Conservation (phyloP, 1,284 basidiomycete genomes). For the Pulchroboletus neoregius region DNA sequence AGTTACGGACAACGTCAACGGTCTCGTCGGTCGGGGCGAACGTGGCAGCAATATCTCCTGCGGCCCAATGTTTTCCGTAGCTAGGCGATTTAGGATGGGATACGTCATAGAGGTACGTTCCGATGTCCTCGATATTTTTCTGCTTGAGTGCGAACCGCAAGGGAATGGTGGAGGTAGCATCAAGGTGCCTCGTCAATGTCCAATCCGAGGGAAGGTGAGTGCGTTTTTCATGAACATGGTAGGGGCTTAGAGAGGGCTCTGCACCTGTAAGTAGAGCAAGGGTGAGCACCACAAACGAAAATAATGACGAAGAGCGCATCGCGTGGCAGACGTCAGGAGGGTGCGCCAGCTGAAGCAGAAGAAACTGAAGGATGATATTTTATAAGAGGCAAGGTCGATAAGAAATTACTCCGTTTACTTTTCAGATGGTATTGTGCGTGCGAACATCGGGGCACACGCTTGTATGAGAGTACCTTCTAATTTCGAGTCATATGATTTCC, state of each 20-base stretch:
- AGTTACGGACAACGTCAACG: slow-evolving; percentile 35
- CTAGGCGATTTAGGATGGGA: slow-evolving; percentile 40
- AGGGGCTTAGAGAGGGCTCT: slow-evolving; percentile 3
- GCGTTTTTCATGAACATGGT: slow-evolving; percentile 35
- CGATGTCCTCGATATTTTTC: slow-evolving; percentile 37
- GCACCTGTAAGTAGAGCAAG: slow-evolving; percentile 13
- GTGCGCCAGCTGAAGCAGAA: no score
- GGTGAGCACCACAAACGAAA: slow-evolving; percentile 13
- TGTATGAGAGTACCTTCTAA: no score
- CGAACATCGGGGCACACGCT: not conserved
- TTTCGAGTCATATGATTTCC: no score
- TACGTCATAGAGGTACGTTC: slow-evolving; percentile 36
- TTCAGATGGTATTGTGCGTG: no score
- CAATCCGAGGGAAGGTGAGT: slow-evolving; percentile 32
- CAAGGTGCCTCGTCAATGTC: slow-evolving; percentile 28
- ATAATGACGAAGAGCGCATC: slow-evolving; percentile 8
- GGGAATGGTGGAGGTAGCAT: slow-evolving; percentile 29
- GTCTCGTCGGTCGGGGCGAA: slow-evolving; percentile 40
- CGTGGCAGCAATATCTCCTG: slow-evolving; percentile 35
- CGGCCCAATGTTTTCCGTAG: slow-evolving; percentile 44
- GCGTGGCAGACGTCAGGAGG: not conserved
- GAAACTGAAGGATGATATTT: no score
- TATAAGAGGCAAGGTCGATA: no score
- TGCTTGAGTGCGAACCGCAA: slow-evolving; percentile 42
- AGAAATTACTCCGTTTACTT: no score